Evolutionary conservation across 2,329 filamentous ascomycete species (phyloP), one percentile per base, ranked within the genome.

Genomic region (Phyllosticta citrichinensis): DNA sequence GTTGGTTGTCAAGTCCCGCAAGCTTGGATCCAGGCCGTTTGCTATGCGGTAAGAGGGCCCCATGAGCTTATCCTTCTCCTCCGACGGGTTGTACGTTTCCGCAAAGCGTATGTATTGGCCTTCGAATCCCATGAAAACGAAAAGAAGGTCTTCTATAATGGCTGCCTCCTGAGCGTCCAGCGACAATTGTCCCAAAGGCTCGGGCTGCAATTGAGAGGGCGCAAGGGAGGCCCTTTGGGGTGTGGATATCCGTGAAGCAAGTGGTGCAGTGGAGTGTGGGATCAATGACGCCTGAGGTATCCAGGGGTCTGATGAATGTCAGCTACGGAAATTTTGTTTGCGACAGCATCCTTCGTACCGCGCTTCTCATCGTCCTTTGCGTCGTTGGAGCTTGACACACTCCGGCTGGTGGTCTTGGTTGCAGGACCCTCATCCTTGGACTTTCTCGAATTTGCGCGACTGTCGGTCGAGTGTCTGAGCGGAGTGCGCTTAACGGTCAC

Each of bases 41-140:
- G 89, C 77, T 63, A 97, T 86, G 64, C 85, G 86, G 75, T 91
- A 97, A 10, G 80, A 77, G 1, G 94, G 94, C 0, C 94, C 94
- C 5, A 87, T 82, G 56, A 99, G 79, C 14, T 92, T 86, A 69
- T 95, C 91, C 68, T 93, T 90, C 76, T 99, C 94, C 57, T 90
- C 85, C 2, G 82, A 78, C 0, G 92, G 91, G 66, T 96, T 87
- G 72, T 96, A 97, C 9, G 83, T 83, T 66, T 90, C 88, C 62
- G 83, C 83, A 71, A 91, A 97, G 60, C 90, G 88, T 64, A 99
- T 89, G 71, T 97, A 97, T 73, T 96, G 91, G n/a, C 94, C 94
- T 75, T 99, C 94, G 65, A 91, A 96, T 24, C 94, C 94, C 92
- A 99, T 97, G 68, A 97, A 95, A 5, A 96, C 91, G 70, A 93